A percentile compares a stretch with the other conserved stretches of the same genome.
phyloP scores from a whole-genome alignment of 768 basidiomycete genomes.

The Kwoniella europaea region DNA sequence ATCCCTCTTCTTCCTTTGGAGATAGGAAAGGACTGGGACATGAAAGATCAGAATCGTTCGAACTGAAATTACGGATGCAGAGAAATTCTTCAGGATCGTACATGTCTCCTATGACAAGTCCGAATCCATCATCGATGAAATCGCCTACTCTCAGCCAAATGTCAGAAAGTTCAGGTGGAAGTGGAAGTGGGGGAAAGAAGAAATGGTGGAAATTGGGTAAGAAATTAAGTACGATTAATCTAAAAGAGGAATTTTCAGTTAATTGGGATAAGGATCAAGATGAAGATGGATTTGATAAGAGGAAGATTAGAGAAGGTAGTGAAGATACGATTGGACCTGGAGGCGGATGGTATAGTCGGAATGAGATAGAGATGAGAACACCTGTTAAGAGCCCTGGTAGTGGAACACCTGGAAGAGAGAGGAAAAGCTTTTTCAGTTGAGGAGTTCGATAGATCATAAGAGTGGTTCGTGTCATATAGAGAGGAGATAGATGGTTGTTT shows the following conservation, averaged over 20 bases:
- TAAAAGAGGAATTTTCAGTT: slow-evolving; percentile 1
- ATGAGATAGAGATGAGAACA: slow-evolving; percentile 11
- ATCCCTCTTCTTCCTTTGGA: neutral
- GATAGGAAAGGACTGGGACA: slow-evolving; percentile 5
- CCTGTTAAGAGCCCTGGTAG: slow-evolving; percentile 5
- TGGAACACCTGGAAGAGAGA: slow-evolving; percentile 2
- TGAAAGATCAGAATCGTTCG: slow-evolving; percentile 35
- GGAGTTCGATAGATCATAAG: neutral
- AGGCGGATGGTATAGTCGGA: neutral
- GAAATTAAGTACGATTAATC: slow-evolving; percentile 12
- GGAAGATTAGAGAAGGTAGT: slow-evolving; percentile 32
- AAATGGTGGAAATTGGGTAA: slow-evolving; percentile 44
- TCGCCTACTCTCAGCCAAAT: slow-evolving; percentile 6
- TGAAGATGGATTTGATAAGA: slow-evolving; percentile 2
- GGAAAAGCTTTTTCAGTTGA: slow-evolving; percentile 20
- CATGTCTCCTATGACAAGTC: slow-evolving; percentile 4
- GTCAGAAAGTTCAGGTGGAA: slow-evolving; percentile 9
- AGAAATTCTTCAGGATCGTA: slow-evolving; percentile 7
- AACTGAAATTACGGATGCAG: slow-evolving; percentile 34
- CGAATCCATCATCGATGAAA: neutral
- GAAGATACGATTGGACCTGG: slow-evolving; percentile 29
- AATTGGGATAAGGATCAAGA: neutral
- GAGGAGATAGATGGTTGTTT: neutral
- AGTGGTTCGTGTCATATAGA: neutral
- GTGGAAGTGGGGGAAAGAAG: slow-evolving; percentile 33